phyloP scores from a whole-genome alignment of 2,329 filamentous ascomycete species.

The Arachnomyces sp. region DNA sequence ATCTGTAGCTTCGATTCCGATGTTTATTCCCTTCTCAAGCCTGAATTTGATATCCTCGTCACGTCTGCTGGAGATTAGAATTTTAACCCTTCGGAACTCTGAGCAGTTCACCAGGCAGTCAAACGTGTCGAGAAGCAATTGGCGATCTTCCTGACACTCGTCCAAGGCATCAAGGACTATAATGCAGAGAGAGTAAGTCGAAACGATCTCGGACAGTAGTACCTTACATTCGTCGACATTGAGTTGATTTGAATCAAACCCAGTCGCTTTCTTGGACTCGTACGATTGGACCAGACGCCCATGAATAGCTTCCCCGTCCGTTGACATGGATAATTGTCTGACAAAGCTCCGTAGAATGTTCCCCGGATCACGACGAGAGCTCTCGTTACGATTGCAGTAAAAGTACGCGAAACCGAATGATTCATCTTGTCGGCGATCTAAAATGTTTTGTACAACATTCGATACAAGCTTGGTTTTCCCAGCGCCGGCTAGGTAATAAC shows the following conservation, averaged over 20 bases:
- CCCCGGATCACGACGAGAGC: slow-evolving; percentile 4
- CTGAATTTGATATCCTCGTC: slow-evolving; percentile 8
- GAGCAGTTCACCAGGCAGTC: neutral
- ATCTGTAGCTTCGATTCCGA: slow-evolving; percentile 17
- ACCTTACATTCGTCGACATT: slow-evolving; percentile 7
- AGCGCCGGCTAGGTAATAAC: slow-evolving; percentile 7
- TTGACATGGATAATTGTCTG: slow-evolving; percentile 7
- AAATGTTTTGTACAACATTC: slow-evolving; percentile 5
- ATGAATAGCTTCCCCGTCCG: slow-evolving; percentile 1
- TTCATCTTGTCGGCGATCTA: neutral
- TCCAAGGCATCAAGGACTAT: no score
- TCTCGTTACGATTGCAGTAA: slow-evolving; percentile 12
- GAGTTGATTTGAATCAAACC: slow-evolving; percentile 3
- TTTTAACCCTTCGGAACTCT: slow-evolving; percentile 1
- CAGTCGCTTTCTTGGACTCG: slow-evolving; percentile 2
- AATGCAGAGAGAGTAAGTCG: no score
- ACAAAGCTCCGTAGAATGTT: slow-evolving; percentile 9
- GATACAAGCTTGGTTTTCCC: slow-evolving; percentile 12
- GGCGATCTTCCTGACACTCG: slow-evolving; percentile 8
- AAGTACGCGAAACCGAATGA: slow-evolving; percentile 8
- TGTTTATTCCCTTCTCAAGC: slow-evolving; percentile 6
- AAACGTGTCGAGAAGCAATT: slow-evolving; percentile 3
- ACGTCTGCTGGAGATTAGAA: slow-evolving; percentile 12
- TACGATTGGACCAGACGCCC: slow-evolving; percentile 3
- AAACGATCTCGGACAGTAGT: no score